Conservation (phyloP, 345 rosid genomes). For the Noccaea bulbosa region DNA sequence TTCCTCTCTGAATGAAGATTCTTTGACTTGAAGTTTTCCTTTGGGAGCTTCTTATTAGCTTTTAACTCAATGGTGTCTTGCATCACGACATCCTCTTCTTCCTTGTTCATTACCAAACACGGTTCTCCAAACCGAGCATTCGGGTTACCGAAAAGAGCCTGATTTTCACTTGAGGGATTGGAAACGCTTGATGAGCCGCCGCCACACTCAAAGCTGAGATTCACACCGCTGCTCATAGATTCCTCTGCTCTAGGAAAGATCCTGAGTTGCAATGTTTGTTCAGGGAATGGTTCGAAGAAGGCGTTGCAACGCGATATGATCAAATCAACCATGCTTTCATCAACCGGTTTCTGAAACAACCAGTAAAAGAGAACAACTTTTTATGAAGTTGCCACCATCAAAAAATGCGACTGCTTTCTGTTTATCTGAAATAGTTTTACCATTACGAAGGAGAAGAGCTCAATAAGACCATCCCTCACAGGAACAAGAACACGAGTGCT, state of each 20-base stretch:
- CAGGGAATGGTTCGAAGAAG: constrained; percentile 38
- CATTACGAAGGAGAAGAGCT: constrained; percentile 66
- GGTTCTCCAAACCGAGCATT: constrained; percentile 10
- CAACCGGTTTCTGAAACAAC: constrained; percentile 61
- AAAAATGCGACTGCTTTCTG: background rate
- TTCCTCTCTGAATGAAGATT: constrained; percentile 83
- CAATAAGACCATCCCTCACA: constrained; percentile 72
- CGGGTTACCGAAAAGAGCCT: constrained; percentile 9
- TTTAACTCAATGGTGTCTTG: constrained; percentile 10
- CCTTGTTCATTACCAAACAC: constrained; percentile 31
- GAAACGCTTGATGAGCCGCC: constrained; percentile 53
- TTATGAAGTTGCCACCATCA: constrained; percentile 8
- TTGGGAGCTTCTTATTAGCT: constrained; percentile 42
- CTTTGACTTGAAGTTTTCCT: constrained; percentile 58
- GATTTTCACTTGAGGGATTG: constrained; percentile 50
- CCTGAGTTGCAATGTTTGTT: constrained; percentile 11
- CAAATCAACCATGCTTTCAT: constrained; percentile 57
- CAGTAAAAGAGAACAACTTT: background rate
- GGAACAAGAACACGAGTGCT: constrained; percentile 79
- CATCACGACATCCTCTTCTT: constrained; percentile 4
- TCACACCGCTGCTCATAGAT: constrained; percentile 28
- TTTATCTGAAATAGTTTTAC: constrained; percentile 40
- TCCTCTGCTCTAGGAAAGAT: constrained; percentile 39
- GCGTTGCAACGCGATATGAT: constrained; percentile 51
- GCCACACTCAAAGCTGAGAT: constrained; percentile 50